Conservation (phyloP, 2,329 filamentous ascomycete genomes). For the Sporothrix globosa region DNA sequence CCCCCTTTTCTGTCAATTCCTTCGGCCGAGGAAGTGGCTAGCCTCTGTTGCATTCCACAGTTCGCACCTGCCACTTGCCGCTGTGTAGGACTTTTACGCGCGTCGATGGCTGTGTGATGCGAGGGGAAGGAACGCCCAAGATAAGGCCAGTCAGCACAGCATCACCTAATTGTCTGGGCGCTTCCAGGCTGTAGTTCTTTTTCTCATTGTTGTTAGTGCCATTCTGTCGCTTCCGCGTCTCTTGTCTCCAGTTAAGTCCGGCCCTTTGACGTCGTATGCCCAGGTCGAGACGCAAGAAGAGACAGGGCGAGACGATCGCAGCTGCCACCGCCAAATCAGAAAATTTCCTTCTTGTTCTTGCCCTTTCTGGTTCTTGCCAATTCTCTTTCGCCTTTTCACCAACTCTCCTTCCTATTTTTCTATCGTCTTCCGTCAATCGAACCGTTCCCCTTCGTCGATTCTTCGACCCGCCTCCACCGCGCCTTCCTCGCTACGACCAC, state of each 20-base stretch:
- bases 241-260: constrained; percentile 30
- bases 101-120: background rate
- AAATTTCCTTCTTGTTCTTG: background rate
- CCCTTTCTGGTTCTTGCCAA: background rate
- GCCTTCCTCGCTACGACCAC: constrained; percentile 11
- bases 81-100: background rate
- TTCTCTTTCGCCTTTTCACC: background rate
- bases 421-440: background rate
- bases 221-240: constrained; percentile 17
- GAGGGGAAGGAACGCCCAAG: background rate
- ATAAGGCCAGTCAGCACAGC: too few relatives aligned
- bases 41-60: background rate
- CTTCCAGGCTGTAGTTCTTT: background rate
- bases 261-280: constrained; percentile 21
- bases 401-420: constrained; percentile 10
- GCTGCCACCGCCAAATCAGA: constrained; percentile 28
- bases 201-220: constrained; percentile 11
- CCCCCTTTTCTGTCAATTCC: background rate
- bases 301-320: constrained; percentile 28
- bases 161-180: background rate
- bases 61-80: background rate
- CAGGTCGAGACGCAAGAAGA: constrained; percentile 15
- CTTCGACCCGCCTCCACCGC: background rate
- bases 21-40: background rate
- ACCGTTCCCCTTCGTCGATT: background rate